Base-by-base conservation (phyloP, 257 asterid species). In the Henckelia pumila region DNA sequence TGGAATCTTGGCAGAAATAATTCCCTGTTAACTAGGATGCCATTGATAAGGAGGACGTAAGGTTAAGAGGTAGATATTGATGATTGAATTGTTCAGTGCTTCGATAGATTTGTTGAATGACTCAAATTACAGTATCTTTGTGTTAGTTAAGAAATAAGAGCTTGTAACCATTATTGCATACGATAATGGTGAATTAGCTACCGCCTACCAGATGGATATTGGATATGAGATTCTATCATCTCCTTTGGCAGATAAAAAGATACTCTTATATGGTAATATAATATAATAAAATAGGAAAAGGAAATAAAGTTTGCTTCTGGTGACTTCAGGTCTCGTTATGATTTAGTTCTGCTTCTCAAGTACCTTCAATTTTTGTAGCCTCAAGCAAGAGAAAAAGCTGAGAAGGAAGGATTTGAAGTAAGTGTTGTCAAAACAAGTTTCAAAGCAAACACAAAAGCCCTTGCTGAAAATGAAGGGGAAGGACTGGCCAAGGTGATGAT, bases 371-470 rank as follows among this genome's bases (percentile, higher is more conserved):
- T 23, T 71, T 75, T 78, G 66, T 73, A 88, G 97, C 97, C 97
- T 76, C 97, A 88, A 85, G 97, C 97, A 57, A 88, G 93, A 74
- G 96, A 91, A 78, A 91, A 85, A 58, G 95, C 95, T 56, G 84
- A 78, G 82, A 88, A 83, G 82, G 97, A 86, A 79, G 96, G 97
- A 69, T 91, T 91, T 79, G 95, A 88, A 83, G 69, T 88, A 70
- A 82, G 95, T 69, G 68, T 91, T 56, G 89, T 87, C 59, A 91
- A 88, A 88, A 88, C 96, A 72, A 91, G 92, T 80, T 91, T 91
- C 82, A 91, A 91, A 85, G 96, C 97, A 7, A 91, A 91, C 87
- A 91, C 95, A 55, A 91, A 91, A 78, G 97, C 97, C 62, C 89
- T 91, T 33, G 97, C 95, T 75, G 97, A 91, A 79, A 88, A 91